Percentiles rank a stretch among this genome's conserved stretches.
Conservation (phyloP, 768 basidiomycete species). For the Goffeauzyma gilvescens region DNA sequence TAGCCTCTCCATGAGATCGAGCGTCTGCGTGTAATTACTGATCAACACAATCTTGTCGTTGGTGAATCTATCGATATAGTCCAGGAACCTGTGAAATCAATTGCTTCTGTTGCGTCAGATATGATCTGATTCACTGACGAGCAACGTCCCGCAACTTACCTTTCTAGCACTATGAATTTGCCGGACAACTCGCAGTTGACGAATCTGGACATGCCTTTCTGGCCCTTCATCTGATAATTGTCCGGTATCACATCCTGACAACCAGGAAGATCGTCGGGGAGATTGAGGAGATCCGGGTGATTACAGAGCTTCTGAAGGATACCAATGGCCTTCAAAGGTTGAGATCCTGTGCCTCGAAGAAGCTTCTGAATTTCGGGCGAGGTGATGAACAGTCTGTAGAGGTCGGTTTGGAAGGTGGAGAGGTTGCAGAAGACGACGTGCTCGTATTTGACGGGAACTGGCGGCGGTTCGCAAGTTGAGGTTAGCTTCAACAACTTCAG, state of each 20-base stretch:
- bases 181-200: slow-evolving; percentile 72
- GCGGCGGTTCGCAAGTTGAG: background rate
- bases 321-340: slow-evolving; percentile 90
- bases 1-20: slow-evolving; percentile 79
- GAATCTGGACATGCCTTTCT: slow-evolving; percentile 27
- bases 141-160: slow-evolving; percentile 38
- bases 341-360: slow-evolving; percentile 66
- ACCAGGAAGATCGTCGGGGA: slow-evolving; percentile 66
- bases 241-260: slow-evolving; percentile 64
- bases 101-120: background rate
- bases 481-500: slow-evolving; percentile 4
- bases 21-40: slow-evolving; percentile 88
- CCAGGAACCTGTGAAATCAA: slow-evolving; percentile 46
- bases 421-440: slow-evolving; percentile 85
- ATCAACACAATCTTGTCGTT: slow-evolving; percentile 92
- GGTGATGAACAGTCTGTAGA: slow-evolving; percentile 77
- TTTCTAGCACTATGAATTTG: slow-evolving; percentile 80
- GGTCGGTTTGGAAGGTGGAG: slow-evolving; percentile 59
- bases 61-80: slow-evolving; percentile 59
- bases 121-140: background rate
- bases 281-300: slow-evolving; percentile 71
- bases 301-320: slow-evolving; percentile 89
- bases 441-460: slow-evolving; percentile 98
- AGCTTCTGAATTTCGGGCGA: slow-evolving; percentile 83
- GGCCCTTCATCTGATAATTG: slow-evolving; percentile 39